Evolutionary conservation across 441 rosid genomes (phyloP).

Genomic region (Bocquillonia castaneifolia): DNA sequence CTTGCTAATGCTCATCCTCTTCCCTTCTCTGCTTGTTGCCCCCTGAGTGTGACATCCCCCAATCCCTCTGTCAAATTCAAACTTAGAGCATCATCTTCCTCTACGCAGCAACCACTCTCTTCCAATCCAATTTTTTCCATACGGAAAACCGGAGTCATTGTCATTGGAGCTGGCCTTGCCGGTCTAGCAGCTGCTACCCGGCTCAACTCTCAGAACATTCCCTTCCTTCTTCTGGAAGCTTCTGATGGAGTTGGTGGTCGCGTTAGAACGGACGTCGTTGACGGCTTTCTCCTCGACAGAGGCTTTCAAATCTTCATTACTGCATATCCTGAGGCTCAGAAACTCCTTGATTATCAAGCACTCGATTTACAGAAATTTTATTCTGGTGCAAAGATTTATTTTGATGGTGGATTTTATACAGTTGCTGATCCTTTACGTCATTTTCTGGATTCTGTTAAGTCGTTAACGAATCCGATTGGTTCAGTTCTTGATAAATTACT

Average conservation of each 20-base stretch:
- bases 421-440: constrained; percentile 88
- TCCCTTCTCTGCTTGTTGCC: constrained; percentile 26
- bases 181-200: constrained; percentile 81
- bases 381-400: constrained; percentile 70
- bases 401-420: constrained; percentile 55
- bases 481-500: constrained; percentile 64
- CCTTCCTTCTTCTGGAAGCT: constrained; percentile 71
- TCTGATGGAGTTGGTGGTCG: constrained; percentile 87
- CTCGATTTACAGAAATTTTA: constrained; percentile 45
- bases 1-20: constrained; percentile 30
- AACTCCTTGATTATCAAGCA: constrained; percentile 57
- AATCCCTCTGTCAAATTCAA: constrained; percentile 10
- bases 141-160: constrained; percentile 38
- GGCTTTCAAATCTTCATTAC: constrained; percentile 97
- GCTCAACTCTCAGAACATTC: constrained; percentile 50
- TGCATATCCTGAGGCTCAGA: constrained; percentile 78
- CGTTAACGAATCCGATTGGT: constrained; percentile 74
- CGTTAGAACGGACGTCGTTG: constrained; percentile 67
- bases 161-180: constrained; percentile 79
- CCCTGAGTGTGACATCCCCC: constrained; percentile 1
- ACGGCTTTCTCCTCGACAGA: constrained; percentile 76
- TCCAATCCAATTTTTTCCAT: constrained; percentile 16
- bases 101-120: constrained; percentile 17
- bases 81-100: constrained; percentile 19
- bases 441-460: constrained; percentile 51